phyloP scores from a whole-genome alignment of 768 basidiomycete species.

The Tephrocybe sp. region DNA sequence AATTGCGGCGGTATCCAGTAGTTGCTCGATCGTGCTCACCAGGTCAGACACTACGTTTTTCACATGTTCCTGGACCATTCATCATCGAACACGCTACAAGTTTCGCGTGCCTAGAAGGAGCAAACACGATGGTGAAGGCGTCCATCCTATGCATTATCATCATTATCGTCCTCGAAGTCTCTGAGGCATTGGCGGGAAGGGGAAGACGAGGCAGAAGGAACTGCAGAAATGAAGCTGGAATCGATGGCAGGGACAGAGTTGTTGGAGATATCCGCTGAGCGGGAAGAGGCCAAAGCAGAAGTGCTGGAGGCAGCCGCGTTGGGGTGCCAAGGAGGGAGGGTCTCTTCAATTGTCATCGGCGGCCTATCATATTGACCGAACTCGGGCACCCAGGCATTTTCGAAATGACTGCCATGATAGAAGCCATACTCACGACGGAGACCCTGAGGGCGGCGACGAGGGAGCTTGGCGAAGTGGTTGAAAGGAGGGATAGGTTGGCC shows the following conservation, averaged over 20 bases:
- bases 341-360: conserved; percentile 9
- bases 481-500: conserved; percentile 3
- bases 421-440: conserved; percentile 16
- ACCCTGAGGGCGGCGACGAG: conserved; percentile 3
- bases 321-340: neutral
- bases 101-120: neutral
- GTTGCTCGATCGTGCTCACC: too few relatives aligned
- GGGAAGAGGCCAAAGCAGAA: neutral
- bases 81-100: neutral
- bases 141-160: neutral
- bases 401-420: conserved; percentile 14
- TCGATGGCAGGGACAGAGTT: neutral
- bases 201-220: too few relatives aligned
- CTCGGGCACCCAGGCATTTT: conserved; percentile 13
- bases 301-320: neutral
- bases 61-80: too few relatives aligned
- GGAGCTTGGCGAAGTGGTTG: conserved; percentile 12
- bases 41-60: too few relatives aligned
- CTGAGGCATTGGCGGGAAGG: too few relatives aligned
- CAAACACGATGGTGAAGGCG: neutral
- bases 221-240: neutral
- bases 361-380: conserved; percentile 12
- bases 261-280: neutral
- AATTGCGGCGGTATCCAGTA: too few relatives aligned
- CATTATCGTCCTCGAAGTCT: neutral